Conservation (phyloP, 1,284 basidiomycete species). For the Megacollybia platyphylla region DNA sequence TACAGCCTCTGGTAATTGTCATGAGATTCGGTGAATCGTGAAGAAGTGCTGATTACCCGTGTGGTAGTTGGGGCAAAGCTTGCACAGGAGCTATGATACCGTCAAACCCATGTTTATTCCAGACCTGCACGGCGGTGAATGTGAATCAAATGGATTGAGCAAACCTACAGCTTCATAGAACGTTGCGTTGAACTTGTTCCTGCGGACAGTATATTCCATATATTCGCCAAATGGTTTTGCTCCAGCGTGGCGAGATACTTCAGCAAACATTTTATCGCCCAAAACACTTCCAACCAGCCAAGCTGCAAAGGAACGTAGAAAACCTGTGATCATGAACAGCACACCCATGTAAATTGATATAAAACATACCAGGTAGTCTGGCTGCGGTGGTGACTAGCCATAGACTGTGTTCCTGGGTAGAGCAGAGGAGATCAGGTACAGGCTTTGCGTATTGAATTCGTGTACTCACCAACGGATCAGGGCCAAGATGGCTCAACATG, state of each 20-base stretch:
- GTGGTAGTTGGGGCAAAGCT: slow-evolving; percentile 59
- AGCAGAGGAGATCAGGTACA: no score
- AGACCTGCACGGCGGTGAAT: slow-evolving; percentile 32
- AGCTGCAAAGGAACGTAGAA: no score
- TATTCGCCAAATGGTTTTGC: slow-evolving; percentile 47
- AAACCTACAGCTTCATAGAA: slow-evolving; percentile 46
- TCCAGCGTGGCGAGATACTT: slow-evolving; percentile 20
- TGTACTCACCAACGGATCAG: slow-evolving; percentile 45
- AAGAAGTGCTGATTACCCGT: slow-evolving; percentile 33
- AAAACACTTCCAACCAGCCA: no score
- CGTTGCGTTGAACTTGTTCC: slow-evolving; percentile 34
- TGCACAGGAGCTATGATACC: slow-evolving; percentile 68
- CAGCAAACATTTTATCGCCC: no score
- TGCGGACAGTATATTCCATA: slow-evolving; percentile 22
- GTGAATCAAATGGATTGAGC: not conserved
- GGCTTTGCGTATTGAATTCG: no score
- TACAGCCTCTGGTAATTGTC: slow-evolving; percentile 28
- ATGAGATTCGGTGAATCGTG: not conserved
- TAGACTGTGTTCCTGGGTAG: no score
- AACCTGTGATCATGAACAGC: no score
- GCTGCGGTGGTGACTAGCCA: no score
- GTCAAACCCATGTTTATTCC: slow-evolving; percentile 60
- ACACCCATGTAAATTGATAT: no score
- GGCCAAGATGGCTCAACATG: slow-evolving; percentile 51
- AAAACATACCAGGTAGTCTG: no score